phyloP scores from a whole-genome alignment of 2,329 filamentous ascomycete genomes.

The Aureobasidium sp. region DNA sequence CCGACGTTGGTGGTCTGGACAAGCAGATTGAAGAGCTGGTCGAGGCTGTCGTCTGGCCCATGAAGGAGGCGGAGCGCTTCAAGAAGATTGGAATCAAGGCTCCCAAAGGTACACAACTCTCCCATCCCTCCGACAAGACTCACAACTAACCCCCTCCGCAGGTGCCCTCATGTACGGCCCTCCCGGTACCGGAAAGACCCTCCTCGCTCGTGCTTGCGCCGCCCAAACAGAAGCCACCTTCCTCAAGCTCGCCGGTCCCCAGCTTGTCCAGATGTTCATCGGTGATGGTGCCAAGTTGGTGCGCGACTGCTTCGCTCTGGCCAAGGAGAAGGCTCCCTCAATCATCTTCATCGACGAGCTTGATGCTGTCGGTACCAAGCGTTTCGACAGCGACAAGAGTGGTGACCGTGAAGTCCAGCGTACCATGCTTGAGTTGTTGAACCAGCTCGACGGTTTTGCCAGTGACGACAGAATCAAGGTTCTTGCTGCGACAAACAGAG shows the following conservation, averaged over 20 bases:
- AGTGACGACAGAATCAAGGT: conserved; percentile 97
- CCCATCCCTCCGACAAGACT: neutral
- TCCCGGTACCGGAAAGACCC: conserved; percentile 81
- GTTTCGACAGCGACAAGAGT: conserved; percentile 96
- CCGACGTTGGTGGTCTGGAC: conserved; percentile 90
- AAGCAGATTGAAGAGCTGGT: conserved; percentile 99
- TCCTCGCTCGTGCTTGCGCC: conserved; percentile 88
- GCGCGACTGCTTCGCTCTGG: conserved; percentile 91
- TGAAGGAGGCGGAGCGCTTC: conserved; percentile 98
- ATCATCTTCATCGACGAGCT: conserved; percentile 99
- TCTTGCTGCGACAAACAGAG: conserved; percentile 84
- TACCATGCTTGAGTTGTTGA: conserved; percentile 97
- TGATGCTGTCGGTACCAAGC: conserved; percentile 96
- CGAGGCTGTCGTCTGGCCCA: conserved; percentile 97
- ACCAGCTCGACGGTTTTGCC: conserved; percentile 96
- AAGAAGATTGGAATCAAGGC: conserved; percentile 99
- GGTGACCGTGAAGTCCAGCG: conserved; percentile 96
- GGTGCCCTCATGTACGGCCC: conserved; percentile 97
- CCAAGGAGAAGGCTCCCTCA: conserved; percentile 96
- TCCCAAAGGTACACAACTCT: conserved; percentile 66
- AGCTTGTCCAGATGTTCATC: conserved; percentile 99
- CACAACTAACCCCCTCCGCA: conserved; percentile 29
- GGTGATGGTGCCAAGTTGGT: conserved; percentile 97
- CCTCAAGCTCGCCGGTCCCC: conserved; percentile 93
- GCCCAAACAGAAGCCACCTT: conserved; percentile 98